A percentile compares a stretch with the other conserved stretches of the same genome.
phyloP scores from a whole-genome alignment of 73 alveolate species.

The Tetrahymena borealis region DNA sequence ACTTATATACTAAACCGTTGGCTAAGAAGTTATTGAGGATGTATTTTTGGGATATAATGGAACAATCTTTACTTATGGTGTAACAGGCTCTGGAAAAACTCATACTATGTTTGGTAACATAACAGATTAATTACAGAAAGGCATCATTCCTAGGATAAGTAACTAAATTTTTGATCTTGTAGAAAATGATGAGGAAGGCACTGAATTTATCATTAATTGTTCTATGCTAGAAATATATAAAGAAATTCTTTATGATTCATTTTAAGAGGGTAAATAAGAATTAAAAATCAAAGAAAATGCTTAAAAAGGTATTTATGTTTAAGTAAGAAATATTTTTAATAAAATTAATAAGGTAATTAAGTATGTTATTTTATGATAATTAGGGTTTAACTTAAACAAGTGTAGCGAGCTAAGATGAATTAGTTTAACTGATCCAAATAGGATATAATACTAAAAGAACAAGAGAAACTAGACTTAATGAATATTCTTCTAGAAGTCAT shows the following conservation, averaged over 20 bases:
- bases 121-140: neutral
- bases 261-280: neutral
- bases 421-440: constrained; percentile 38
- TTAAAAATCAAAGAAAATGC: constrained; percentile 18
- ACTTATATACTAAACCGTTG: neutral
- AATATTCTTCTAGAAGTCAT: constrained; percentile 59
- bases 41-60: constrained; percentile 22
- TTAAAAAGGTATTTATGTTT: constrained; percentile 8
- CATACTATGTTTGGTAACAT: constrained; percentile 15
- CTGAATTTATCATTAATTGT: constrained; percentile 7
- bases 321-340: neutral
- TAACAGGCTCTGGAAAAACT: constrained; percentile 33
- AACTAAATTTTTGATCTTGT: neutral
- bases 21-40: constrained; percentile 1
- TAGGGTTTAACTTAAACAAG: constrained; percentile 5
- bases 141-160: constrained; percentile 2
- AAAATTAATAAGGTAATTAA: neutral
- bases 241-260: constrained; percentile 2
- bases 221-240: constrained; percentile 31
- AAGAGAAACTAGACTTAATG: constrained; percentile 64
- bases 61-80: constrained; percentile 24
- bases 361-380: neutral
- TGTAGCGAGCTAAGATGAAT: constrained; percentile 46
- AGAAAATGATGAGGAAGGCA: constrained; percentile 11
- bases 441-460: constrained; percentile 59